phyloP scores from a whole-genome alignment of 441 rosid species.

The Adansonia rubrostipa region DNA sequence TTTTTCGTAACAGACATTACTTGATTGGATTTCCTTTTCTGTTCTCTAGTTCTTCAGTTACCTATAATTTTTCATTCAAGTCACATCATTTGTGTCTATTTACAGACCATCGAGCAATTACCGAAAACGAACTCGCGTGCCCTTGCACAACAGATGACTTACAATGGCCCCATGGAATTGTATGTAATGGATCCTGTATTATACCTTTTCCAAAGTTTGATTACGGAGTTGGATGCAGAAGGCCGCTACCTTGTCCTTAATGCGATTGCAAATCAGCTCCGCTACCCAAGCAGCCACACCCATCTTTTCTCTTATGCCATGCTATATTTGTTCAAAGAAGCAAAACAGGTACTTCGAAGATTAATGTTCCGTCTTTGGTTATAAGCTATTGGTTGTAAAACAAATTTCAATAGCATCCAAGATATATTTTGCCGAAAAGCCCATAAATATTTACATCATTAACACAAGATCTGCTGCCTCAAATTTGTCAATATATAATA shows the following conservation, averaged over 20 bases:
- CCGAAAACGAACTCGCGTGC: constrained; percentile 30
- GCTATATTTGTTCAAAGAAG: constrained; percentile 41
- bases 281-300: constrained; percentile 43
- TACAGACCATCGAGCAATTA: constrained; percentile 38
- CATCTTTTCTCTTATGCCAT: constrained; percentile 39
- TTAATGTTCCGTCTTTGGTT: background rate
- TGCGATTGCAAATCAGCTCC: constrained; percentile 44
- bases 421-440: background rate
- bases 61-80: background rate
- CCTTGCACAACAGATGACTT: constrained; percentile 23
- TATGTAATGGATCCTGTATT: constrained; percentile 29
- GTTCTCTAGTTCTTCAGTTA: background rate
- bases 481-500: background rate
- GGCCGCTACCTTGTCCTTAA: constrained; percentile 45
- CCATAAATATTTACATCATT: background rate
- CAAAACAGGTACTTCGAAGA: constrained; percentile 35
- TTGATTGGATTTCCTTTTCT: background rate
- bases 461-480: background rate
- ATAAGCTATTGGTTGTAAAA: background rate
- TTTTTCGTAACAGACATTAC: no score
- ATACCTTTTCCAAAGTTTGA: constrained; percentile 37
- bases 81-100: background rate
- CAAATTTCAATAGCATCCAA: background rate
- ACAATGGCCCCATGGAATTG: constrained; percentile 15
- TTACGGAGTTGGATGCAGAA: constrained; percentile 37